Base-by-base conservation (phyloP, 2,329 filamentous ascomycete genomes). In the Simplicillium sp. region DNA sequence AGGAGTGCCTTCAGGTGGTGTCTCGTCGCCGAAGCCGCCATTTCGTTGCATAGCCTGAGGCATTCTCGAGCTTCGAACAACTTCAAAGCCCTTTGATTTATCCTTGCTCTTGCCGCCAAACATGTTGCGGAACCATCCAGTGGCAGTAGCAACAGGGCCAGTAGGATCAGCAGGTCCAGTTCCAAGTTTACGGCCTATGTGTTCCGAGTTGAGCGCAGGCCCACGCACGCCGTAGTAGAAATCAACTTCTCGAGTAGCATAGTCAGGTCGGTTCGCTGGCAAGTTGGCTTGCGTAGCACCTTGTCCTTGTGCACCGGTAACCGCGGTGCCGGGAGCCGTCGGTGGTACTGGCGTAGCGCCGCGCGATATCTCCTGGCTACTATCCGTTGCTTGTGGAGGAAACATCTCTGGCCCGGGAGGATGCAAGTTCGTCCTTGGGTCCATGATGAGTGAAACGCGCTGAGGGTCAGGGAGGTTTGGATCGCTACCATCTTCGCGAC, bases 141-240 rank as follows among this genome's bases (percentile, higher is more conserved):
- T 84, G 0, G 92, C 90, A 7, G 86, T 90, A 2, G 87, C 84
- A 15, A 95, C 85, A 0, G 89, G 87, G 1, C 89, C 87, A 31
- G 89, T 95, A 1, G 92, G 92, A 65, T 98, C 90, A 8, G 89
- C 88, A 3, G 92, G 92, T 0, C 92, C 92, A 4, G 92, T 98
- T 53, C 92, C 90, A 38, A 96, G 70, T 56, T 86, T 90, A 38
- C 92, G 76, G 15, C 85, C 87, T 0, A 84, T 84, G 3, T 80
- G 80, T 45, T 87, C 85, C 2, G 87, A 84, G 50, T 83, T 89
- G 11, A 97, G 66, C 1, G 90, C 87, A 15, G 88, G 87, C 0
- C 92, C 92, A 29, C 92, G 80, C 14, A 94, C 84, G 9, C 88
- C 85, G 54, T 98, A 97, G 62, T 97, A 97, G 54, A 95, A 95